Evolutionary conservation across 2,329 filamentous ascomycete species (phyloP).

Genomic region (Aureobasidium sp.): DNA sequence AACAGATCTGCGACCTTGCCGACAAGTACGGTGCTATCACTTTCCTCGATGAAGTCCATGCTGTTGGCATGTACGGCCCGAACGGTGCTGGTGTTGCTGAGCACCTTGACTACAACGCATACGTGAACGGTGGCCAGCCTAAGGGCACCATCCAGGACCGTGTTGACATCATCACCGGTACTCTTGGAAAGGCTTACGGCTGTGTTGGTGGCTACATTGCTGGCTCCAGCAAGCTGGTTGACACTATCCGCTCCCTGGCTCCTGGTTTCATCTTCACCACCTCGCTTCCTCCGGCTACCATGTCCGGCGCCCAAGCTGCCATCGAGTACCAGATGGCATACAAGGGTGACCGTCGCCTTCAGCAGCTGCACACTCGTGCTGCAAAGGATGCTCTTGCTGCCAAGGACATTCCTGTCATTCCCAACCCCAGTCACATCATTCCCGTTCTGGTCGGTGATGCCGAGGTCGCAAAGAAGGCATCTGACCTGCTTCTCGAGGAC

Average conservation of each 20-base stretch:
- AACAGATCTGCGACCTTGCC: slow-evolving; percentile 88
- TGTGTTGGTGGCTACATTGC: slow-evolving; percentile 98
- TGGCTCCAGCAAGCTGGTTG: slow-evolving; percentile 75
- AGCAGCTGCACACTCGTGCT: slow-evolving; percentile 91
- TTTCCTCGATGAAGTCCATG: slow-evolving; percentile 97
- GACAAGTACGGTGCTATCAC: slow-evolving; percentile 97
- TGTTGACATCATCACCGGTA: slow-evolving; percentile 95
- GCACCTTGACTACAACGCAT: slow-evolving; percentile 88
- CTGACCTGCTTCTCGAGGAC: slow-evolving; percentile 81
- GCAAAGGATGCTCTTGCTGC: slow-evolving; percentile 77
- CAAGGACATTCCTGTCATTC: slow-evolving; percentile 88
- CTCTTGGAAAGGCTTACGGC: slow-evolving; percentile 93
- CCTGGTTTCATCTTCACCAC: slow-evolving; percentile 99
- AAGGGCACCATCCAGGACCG: slow-evolving; percentile 87
- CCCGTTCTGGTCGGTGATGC: slow-evolving; percentile 91
- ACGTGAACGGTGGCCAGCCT: slow-evolving; percentile 59
- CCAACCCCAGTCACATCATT: slow-evolving; percentile 94
- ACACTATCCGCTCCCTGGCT: slow-evolving; percentile 87
- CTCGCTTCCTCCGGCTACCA: slow-evolving; percentile 87
- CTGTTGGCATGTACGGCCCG: slow-evolving; percentile 98
- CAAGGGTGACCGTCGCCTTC: slow-evolving; percentile 77
- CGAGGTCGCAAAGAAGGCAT: slow-evolving; percentile 82
- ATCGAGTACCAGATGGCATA: slow-evolving; percentile 90
- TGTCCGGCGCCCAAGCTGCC: slow-evolving; percentile 85
- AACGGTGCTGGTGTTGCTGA: slow-evolving; percentile 93